Evolutionary conservation across 352 stramenopile species (phyloP).

Genomic region (Phytophthora foliorum): DNA sequence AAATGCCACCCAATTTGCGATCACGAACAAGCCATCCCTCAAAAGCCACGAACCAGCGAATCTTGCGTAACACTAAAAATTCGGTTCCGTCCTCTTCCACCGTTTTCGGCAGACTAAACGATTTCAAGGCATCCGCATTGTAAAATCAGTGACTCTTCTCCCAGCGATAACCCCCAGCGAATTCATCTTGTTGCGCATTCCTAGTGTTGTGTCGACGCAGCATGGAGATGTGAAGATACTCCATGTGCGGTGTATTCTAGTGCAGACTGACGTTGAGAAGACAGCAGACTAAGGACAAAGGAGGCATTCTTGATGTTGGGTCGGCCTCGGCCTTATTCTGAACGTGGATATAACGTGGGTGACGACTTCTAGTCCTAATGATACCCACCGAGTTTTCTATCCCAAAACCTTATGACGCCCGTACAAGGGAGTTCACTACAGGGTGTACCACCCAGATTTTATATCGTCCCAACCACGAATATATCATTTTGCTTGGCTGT

Average conservation of each 20-base stretch:
- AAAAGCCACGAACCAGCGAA: constrained; percentile 24
- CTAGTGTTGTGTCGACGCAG: neutral
- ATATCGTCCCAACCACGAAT: constrained; percentile 8
- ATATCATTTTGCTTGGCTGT: constrained; percentile 1
- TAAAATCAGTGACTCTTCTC: constrained; percentile 24
- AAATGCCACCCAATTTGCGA: too few species aligned
- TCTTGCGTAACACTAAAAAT: constrained; percentile 24
- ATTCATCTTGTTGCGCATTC: constrained; percentile 22
- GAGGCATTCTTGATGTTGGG: neutral
- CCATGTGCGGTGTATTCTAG: too few species aligned
- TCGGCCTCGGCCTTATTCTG: neutral
- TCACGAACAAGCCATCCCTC: constrained; percentile 15
- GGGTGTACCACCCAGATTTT: neutral
- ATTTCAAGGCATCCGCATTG: constrained; percentile 18
- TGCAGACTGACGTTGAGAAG: too few species aligned
- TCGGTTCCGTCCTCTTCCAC: constrained; percentile 15
- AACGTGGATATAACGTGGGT: constrained; percentile 3
- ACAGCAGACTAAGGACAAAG: too few species aligned
- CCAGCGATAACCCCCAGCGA: constrained; percentile 23
- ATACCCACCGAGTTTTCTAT: neutral
- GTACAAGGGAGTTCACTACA: neutral
- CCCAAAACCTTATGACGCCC: neutral
- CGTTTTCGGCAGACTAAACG: constrained; percentile 24
- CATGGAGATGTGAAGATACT: neutral
- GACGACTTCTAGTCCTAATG: neutral